Evolutionary conservation across 257 asterid species (phyloP).

Genomic region (Fraxinus cuspidata): DNA sequence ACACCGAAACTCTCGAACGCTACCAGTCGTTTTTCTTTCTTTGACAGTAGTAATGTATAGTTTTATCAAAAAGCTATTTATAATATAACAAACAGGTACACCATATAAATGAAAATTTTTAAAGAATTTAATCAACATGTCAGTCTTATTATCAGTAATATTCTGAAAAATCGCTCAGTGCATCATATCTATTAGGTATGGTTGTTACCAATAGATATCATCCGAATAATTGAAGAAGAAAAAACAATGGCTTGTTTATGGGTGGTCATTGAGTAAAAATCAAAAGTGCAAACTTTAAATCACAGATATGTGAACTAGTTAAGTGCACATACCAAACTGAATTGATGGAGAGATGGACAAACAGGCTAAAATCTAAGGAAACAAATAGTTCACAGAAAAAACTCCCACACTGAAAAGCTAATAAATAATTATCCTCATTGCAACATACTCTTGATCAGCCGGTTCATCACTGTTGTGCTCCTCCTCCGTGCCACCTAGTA

Average conservation of each 20-base stretch:
- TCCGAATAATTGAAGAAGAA: background rate
- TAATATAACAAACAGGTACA: too few relatives aligned
- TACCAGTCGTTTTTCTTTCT: too few relatives aligned
- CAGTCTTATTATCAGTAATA: too few relatives aligned
- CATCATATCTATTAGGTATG: background rate
- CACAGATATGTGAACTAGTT: background rate
- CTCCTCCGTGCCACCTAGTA: slow-evolving; percentile 42
- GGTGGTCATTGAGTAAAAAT: background rate
- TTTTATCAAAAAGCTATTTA: too few relatives aligned
- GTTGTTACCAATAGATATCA: background rate
- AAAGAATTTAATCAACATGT: too few relatives aligned
- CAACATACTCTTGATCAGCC: slow-evolving; percentile 81
- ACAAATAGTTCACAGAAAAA: background rate
- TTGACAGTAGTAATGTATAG: too few relatives aligned
- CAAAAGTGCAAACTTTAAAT: background rate
- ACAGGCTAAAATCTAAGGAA: background rate
- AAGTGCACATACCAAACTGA: background rate
- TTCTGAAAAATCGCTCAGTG: too few relatives aligned
- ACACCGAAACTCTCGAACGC: too few relatives aligned
- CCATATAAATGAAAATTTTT: too few relatives aligned
- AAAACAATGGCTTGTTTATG: background rate
- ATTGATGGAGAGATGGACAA: background rate
- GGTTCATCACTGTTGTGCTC: slow-evolving; percentile 65
- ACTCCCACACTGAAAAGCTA: background rate
- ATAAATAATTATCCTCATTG: slow-evolving; percentile 4